Evolutionary conservation across 176 grass and related monocot species (phyloP).

Genomic region (Lolium rigidum): DNA sequence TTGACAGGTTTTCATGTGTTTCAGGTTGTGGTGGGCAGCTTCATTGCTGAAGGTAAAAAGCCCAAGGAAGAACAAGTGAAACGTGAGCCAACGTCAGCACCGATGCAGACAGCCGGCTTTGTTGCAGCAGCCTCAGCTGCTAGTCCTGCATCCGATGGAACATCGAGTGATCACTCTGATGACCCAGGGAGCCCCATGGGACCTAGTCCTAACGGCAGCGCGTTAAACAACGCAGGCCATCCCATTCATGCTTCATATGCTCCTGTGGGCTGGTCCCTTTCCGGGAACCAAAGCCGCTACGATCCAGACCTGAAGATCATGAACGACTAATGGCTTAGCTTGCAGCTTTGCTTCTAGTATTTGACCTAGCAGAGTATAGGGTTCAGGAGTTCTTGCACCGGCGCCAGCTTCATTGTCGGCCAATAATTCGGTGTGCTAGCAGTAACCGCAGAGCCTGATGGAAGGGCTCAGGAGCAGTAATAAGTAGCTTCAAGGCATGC

Average conservation of each 20-base stretch:
- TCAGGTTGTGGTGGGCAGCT: slow-evolving; percentile 93
- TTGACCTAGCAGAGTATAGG: slow-evolving; percentile 51
- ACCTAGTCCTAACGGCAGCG: slow-evolving; percentile 55
- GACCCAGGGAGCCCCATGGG: slow-evolving; percentile 70
- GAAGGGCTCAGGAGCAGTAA: slow-evolving; percentile 45
- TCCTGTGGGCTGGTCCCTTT: slow-evolving; percentile 64
- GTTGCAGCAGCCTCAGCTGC: slow-evolving; percentile 42
- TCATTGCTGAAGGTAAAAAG: slow-evolving; percentile 87
- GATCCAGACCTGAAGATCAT: slow-evolving; percentile 80
- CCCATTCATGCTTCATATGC: slow-evolving; percentile 60
- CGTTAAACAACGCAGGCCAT: slow-evolving; percentile 58
- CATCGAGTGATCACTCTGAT: slow-evolving; percentile 69
- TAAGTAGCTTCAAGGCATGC: slow-evolving; percentile 33
- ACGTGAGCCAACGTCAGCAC: slow-evolving; percentile 51
- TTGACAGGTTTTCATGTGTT: slow-evolving; percentile 1
- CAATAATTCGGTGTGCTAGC: slow-evolving; percentile 46
- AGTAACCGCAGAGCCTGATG: slow-evolving; percentile 23
- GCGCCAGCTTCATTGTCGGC: neutral
- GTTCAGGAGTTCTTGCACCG: slow-evolving; percentile 31
- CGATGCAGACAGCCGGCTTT: slow-evolving; percentile 48
- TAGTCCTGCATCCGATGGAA: slow-evolving; percentile 56
- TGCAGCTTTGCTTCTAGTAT: slow-evolving; percentile 29
- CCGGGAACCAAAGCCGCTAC: slow-evolving; percentile 65
- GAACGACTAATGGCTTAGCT: slow-evolving; percentile 53
- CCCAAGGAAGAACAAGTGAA: slow-evolving; percentile 68